phyloP scores from a whole-genome alignment of 768 basidiomycete species.

The Boletus reticuloceps region DNA sequence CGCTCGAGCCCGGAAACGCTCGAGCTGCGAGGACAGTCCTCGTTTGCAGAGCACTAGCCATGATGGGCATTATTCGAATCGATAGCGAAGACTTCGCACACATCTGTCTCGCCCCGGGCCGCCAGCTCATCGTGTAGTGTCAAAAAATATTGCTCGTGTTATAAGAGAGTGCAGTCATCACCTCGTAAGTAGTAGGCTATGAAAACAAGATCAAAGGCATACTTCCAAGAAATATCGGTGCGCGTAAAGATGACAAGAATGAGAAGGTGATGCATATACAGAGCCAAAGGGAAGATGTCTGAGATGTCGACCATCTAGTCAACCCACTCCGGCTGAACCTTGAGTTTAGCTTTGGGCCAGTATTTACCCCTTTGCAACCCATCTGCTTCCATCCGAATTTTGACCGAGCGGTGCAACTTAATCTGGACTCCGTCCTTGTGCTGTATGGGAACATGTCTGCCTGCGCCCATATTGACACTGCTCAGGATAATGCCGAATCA shows the following conservation, averaged over 20 bases:
- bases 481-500: neutral
- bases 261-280: neutral
- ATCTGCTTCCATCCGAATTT: conserved; percentile 50
- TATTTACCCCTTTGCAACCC: conserved; percentile 35
- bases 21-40: too few relatives aligned
- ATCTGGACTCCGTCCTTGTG: conserved; percentile 34
- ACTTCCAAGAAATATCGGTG: neutral
- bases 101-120: too few relatives aligned
- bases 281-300: neutral
- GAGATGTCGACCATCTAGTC: conserved; percentile 25
- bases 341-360: conserved; percentile 39
- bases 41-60: too few relatives aligned
- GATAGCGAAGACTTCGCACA: too few relatives aligned
- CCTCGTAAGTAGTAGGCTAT: neutral
- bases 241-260: neutral
- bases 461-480: conserved; percentile 39
- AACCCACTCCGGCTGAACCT: conserved; percentile 39
- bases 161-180: too few relatives aligned
- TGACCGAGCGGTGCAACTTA: conserved; percentile 49
- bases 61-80: too few relatives aligned
- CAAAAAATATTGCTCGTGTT: too few relatives aligned
- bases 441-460: conserved; percentile 43
- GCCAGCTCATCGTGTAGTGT: too few relatives aligned
- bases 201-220: neutral
- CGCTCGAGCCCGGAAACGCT: too few relatives aligned